phyloP scores from a whole-genome alignment of 441 rosid species.

The Populus hybrid region DNA sequence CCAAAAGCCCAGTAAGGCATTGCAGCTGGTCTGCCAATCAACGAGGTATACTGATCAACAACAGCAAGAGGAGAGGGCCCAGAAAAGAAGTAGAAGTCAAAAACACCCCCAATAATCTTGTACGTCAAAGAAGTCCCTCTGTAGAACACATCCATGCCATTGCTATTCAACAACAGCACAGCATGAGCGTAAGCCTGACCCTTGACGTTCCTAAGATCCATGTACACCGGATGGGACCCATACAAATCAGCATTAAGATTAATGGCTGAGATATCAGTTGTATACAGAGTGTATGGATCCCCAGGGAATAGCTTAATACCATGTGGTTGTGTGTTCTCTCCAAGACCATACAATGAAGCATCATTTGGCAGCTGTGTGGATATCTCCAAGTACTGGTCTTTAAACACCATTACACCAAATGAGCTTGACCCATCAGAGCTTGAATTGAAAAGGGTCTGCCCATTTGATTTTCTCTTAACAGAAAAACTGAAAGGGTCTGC shows the following conservation, averaged over 20 bases:
- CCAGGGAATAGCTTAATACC: constrained; percentile 84
- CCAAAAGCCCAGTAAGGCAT: constrained; percentile 99
- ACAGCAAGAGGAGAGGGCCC: constrained; percentile 79
- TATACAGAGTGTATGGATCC: constrained; percentile 90
- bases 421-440: constrained; percentile 48
- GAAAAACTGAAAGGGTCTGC: constrained; percentile 85
- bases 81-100: constrained; percentile 84
- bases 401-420: constrained; percentile 68
- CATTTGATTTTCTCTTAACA: constrained; percentile 73
- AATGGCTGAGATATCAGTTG: constrained; percentile 81
- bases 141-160: constrained; percentile 96
- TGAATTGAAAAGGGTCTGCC: constrained; percentile 78
- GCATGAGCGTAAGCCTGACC: constrained; percentile 69
- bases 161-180: constrained; percentile 80
- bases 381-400: constrained; percentile 93
- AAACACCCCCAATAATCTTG: constrained; percentile 88
- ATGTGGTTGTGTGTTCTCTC: constrained; percentile 91
- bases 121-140: constrained; percentile 80
- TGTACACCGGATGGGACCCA: constrained; percentile 91
- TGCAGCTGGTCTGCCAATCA: constrained; percentile 93
- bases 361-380: constrained; percentile 76
- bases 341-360: constrained; percentile 87
- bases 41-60: constrained; percentile 79
- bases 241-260: constrained; percentile 80
- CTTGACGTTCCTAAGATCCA: constrained; percentile 83